Base-by-base conservation (phyloP, 331 rosid genomes). In the Prunus yedoensis region DNA sequence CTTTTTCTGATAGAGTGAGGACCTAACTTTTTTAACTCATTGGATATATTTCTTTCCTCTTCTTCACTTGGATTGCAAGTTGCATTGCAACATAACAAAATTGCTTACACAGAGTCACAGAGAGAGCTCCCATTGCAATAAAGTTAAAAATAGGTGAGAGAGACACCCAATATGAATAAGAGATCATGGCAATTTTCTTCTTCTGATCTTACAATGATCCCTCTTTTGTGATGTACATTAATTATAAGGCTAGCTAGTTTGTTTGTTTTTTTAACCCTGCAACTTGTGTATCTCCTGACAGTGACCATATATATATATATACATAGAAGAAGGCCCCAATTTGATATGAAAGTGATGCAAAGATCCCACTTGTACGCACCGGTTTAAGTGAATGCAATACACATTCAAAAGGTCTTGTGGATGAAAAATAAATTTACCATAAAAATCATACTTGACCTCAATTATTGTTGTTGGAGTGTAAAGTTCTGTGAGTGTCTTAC, bases 391-490 rank as follows among this genome's bases (percentile, higher is more conserved):
- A 64, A 64, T 64, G 69, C 9, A 13, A 18, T 64, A 8, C 3
- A 38, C 16, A 64, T 10, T 30, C 14, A 35, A 64, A 64, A 38
- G 62, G 32, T 64, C 28, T 38, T 4, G 68, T 5, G 27, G 56
- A 38, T 16, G 68, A 28, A 46, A 46, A 49, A 27, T 10, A 28
- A 35, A 52, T 51, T 65, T 76, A 45, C 70, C 64, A 21, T 21
- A 61, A 23, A 63, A 17, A 73, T 4, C 45, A 75, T 66, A 27
- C 3, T 63, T 73, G 51, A 73, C 60, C 81, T 79, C 87, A 77
- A 79, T 83, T 78, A 88, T 83, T 80, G 83, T 77, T 30, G 80
- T 56, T 75, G 80, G 70, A 83, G 79, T 23, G 77, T 51, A 82
- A 85, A 84, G 90, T 28, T 68, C 7, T 18, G 74, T 27, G 60